Conservation (phyloP, 2,329 filamentous ascomycete genomes). For the Nannizziopsis arthrosporioides region DNA sequence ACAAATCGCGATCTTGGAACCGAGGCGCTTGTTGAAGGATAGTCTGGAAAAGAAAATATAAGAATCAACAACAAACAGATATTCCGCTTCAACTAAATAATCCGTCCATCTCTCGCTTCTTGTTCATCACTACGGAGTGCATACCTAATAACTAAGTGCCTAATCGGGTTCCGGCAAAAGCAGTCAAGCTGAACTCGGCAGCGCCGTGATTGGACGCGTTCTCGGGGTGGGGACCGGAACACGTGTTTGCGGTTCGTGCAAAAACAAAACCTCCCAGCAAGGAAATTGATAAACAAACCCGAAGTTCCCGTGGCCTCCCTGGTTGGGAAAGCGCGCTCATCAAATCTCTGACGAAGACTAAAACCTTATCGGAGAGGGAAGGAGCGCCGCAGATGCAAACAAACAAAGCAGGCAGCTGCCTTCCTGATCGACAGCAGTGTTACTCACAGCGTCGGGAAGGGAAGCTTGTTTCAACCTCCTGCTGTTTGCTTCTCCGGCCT, state of each 20-base stretch:
- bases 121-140: neutral
- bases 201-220: conserved; percentile 6
- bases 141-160: neutral
- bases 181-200: neutral
- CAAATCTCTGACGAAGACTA: neutral
- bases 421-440: too few relatives aligned
- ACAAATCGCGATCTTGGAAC: too few relatives aligned
- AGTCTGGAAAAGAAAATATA: too few relatives aligned
- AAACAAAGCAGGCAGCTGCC: too few relatives aligned
- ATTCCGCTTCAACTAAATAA: too few relatives aligned
- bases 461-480: too few relatives aligned
- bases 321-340: neutral
- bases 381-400: too few relatives aligned
- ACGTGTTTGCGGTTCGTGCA: conserved; percentile 1
- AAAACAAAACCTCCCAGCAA: conserved; percentile 2
- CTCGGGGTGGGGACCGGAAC: neutral
- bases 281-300: conserved; percentile 11
- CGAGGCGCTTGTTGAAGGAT: too few relatives aligned
- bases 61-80: too few relatives aligned
- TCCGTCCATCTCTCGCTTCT: too few relatives aligned
- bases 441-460: too few relatives aligned
- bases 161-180: neutral
- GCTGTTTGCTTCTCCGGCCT: too few relatives aligned
- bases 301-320: neutral
- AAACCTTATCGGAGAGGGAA: neutral